Percentiles rank a stretch among this genome's conserved stretches.
Conservation (phyloP, 2,329 filamentous ascomycete genomes). For the Amauroascus niger region DNA sequence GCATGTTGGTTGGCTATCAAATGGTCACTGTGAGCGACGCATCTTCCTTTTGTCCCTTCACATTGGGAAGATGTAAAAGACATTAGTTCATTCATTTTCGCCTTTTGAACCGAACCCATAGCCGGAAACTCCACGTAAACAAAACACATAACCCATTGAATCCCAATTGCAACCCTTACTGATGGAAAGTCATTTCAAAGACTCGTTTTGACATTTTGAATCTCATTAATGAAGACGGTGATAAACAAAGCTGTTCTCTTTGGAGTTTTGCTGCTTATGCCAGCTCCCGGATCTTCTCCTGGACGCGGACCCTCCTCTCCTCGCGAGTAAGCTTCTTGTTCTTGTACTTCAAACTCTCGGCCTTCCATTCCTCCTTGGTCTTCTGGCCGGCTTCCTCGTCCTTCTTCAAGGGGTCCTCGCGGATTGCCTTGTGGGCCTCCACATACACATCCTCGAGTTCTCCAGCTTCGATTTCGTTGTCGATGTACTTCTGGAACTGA, state of each 20-base stretch:
- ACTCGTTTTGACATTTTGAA: not conserved
- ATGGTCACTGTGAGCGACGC: not conserved
- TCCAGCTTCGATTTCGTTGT: constrained; percentile 92
- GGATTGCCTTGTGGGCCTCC: constrained; percentile 92
- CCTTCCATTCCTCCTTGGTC: constrained; percentile 95
- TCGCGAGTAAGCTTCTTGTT: constrained; percentile 67
- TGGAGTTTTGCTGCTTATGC: constrained; percentile 28
- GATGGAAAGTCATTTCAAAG: constrained; percentile 8
- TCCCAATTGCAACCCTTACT: constrained; percentile 4
- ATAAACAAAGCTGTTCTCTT: not conserved
- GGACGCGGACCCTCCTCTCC: constrained; percentile 71
- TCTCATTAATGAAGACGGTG: not conserved
- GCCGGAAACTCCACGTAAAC: constrained; percentile 4
- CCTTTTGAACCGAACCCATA: constrained; percentile 8
- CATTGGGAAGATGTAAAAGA: constrained; percentile 1
- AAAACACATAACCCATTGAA: constrained; percentile 6
- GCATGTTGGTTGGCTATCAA: too few relatives aligned
- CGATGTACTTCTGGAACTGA: constrained; percentile 97
- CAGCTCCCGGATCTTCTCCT: constrained; percentile 84
- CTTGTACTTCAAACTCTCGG: constrained; percentile 84
- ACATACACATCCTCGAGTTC: constrained; percentile 93
- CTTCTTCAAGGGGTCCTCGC: constrained; percentile 98
- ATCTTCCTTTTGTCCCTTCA: not conserved
- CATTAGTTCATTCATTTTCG: constrained; percentile 8
- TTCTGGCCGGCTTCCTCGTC: constrained; percentile 65